Evolutionary conservation across 768 basidiomycete species (phyloP).

Genomic region (Dentipellis fragilis): DNA sequence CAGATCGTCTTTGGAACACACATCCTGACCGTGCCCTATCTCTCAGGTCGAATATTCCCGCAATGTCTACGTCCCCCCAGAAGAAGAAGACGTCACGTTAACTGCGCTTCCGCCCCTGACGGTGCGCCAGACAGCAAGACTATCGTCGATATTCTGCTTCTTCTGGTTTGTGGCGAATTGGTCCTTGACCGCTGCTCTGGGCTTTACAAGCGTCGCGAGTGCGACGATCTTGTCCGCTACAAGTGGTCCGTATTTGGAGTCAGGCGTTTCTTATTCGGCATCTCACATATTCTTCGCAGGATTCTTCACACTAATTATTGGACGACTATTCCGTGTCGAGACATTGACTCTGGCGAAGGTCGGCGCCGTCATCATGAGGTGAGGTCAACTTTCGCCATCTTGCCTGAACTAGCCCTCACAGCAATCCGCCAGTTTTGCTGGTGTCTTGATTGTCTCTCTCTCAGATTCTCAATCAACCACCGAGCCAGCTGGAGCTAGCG

Average conservation of each 20-base stretch:
- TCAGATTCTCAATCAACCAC: conserved; percentile 49
- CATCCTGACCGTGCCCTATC: too few species aligned
- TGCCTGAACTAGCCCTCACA: background rate
- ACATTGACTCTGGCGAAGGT: conserved; percentile 62
- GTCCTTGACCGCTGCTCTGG: conserved; percentile 74
- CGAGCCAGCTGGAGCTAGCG: conserved; percentile 3
- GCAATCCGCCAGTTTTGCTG: conserved; percentile 48
- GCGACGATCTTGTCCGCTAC: conserved; percentile 83
- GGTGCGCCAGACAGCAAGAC: conserved; percentile 56
- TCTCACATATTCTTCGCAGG: conserved; percentile 34
- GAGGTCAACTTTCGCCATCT: conserved; percentile 11
- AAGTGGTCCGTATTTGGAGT: conserved; percentile 51
- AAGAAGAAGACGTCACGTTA: background rate
- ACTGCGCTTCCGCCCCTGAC: conserved; percentile 36
- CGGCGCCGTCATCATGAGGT: conserved; percentile 74
- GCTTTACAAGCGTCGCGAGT: conserved; percentile 89
- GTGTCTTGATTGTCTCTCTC: conserved; percentile 81
- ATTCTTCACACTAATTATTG: conserved; percentile 86
- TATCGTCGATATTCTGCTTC: conserved; percentile 76
- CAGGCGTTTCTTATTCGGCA: background rate
- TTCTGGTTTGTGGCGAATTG: conserved; percentile 96
- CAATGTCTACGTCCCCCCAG: background rate
- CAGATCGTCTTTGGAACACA: too few species aligned
- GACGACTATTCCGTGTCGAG: conserved; percentile 77
- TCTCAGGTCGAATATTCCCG: background rate